These are phyloP conservation scores for Withania somnifera DNA, from an alignment of 305 asterid genomes.

Conservation along the genomic window DNA sequence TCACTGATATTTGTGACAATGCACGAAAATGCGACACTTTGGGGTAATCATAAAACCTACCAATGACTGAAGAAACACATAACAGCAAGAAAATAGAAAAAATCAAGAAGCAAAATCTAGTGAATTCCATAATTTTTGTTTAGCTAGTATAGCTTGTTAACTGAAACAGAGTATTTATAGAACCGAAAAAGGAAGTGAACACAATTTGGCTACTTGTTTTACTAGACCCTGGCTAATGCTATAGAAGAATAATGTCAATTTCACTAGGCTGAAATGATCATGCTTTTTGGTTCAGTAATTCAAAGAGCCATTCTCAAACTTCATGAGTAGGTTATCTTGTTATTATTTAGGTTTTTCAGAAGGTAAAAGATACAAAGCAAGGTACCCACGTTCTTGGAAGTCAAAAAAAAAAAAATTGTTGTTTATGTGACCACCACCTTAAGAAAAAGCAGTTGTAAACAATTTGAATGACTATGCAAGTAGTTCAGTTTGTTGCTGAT, in stretches of 20 bases:
- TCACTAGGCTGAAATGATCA: slow-evolving; percentile 24
- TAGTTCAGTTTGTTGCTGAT: not conserved
- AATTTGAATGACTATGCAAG: slow-evolving; percentile 16
- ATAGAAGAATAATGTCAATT: slow-evolving; percentile 8
- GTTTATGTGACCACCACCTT: slow-evolving; percentile 40
- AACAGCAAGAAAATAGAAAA: slow-evolving; percentile 15
- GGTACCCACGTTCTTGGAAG: slow-evolving; percentile 44
- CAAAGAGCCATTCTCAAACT: slow-evolving; percentile 3
- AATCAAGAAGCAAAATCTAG: slow-evolving; percentile 7
- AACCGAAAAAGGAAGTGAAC: not conserved
- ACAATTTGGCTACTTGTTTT: slow-evolving; percentile 26
- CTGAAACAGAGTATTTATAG: not conserved
- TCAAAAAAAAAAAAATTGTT: slow-evolving; percentile 4
- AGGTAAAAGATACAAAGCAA: slow-evolving; percentile 15
- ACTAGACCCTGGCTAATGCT: slow-evolving; percentile 24
- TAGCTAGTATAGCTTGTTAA: not conserved
- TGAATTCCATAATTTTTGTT: slow-evolving; percentile 21
- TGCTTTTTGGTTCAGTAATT: not conserved
- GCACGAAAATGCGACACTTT: slow-evolving; percentile 8
- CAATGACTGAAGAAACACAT: slow-evolving; percentile 13
- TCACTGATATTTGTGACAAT: slow-evolving; percentile 38
- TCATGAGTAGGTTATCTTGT: slow-evolving; percentile 9
- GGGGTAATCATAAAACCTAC: slow-evolving; percentile 23
- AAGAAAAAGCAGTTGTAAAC: slow-evolving; percentile 11
- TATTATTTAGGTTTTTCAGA: slow-evolving; percentile 23